phyloP scores from a whole-genome alignment of 192 early-diverging fungal species.

The Entomortierella lignicola region DNA sequence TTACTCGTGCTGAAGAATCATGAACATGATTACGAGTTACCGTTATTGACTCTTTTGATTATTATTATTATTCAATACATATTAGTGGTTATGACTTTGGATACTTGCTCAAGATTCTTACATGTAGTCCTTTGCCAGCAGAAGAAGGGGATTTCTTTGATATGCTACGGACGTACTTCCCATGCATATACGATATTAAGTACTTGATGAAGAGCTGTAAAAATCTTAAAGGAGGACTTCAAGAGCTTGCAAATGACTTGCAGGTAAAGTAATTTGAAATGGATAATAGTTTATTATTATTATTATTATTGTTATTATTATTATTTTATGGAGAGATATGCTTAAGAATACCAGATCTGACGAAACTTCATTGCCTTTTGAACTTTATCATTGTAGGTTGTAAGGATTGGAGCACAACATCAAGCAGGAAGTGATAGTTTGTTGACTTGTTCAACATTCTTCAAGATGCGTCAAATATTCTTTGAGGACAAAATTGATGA shows the following conservation, averaged over 20 bases:
- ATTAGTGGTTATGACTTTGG: conserved; percentile 97
- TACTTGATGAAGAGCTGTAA: conserved; percentile 98
- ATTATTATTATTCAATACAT: no score
- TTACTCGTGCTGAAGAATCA: not conserved
- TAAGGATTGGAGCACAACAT: conserved; percentile 96
- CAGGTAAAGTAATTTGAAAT: conserved; percentile 66
- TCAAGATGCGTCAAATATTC: conserved; percentile 96
- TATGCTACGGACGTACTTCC: conserved; percentile 91
- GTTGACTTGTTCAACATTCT: conserved; percentile 97
- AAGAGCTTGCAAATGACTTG: conserved; percentile 98
- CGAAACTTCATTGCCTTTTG: not conserved
- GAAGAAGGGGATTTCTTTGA: conserved; percentile 98
- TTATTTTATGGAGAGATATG: no score
- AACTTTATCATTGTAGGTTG: conserved; percentile 60
- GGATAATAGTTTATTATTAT: no score
- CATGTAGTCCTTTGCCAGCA: conserved; percentile 88
- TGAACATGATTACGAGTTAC: not conserved
- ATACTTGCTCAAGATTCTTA: conserved; percentile 95
- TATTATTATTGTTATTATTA: no score
- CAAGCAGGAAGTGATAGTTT: conserved; percentile 98
- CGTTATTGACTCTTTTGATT: no score
- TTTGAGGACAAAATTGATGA: conserved; percentile 98
- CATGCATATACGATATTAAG: conserved; percentile 99
- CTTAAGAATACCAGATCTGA: no score
- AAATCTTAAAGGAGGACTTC: conserved; percentile 95